Percentiles rank a stretch among this genome's conserved stretches.
Evolutionary conservation across 352 stramenopile genomes (phyloP).

Genomic region (Globisporangium splendens): DNA sequence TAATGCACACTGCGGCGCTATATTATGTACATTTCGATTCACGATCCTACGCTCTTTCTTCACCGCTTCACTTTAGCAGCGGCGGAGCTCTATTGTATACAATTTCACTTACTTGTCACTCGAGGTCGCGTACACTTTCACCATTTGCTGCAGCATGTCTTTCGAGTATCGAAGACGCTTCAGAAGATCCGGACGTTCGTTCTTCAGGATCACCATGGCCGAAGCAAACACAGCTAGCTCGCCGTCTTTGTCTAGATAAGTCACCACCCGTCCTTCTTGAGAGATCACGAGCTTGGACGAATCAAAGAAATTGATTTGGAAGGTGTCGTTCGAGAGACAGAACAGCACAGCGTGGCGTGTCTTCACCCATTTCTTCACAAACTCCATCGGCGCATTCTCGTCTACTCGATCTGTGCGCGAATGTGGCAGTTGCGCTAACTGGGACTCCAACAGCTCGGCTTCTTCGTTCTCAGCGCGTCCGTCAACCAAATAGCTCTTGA

Average conservation of each 20-base stretch:
- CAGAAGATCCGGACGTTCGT: constrained; percentile 57
- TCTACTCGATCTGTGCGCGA: constrained; percentile 21
- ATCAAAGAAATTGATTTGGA: constrained; percentile 97
- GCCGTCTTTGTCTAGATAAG: constrained; percentile 83
- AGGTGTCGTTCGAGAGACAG: constrained; percentile 94
- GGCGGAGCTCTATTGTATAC: too few species aligned
- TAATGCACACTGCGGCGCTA: too few species aligned
- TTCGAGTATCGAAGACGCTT: constrained; percentile 92
- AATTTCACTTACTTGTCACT: too few species aligned
- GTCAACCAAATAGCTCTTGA: constrained; percentile 96
- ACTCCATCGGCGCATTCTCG: constrained; percentile 65
- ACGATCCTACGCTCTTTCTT: too few species aligned
- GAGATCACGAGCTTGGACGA: constrained; percentile 95
- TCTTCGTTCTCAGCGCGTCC: constrained; percentile 55
- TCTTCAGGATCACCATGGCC: constrained; percentile 48
- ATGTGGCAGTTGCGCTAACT: constrained; percentile 29
- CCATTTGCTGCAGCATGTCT: constrained; percentile 96
- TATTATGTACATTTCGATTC: too few species aligned
- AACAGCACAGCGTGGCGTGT: constrained; percentile 98
- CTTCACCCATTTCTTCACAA: constrained; percentile 98
- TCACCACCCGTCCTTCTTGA: constrained; percentile 85
- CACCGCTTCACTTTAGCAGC: too few species aligned
- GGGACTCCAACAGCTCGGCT: constrained; percentile 34
- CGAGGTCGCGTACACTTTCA: constrained; percentile 8
- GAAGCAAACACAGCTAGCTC: constrained; percentile 50